These are phyloP conservation scores for Trichoderma sp. DNA, from an alignment of 2,329 filamentous ascomycete genomes.

Conservation along the genomic window DNA sequence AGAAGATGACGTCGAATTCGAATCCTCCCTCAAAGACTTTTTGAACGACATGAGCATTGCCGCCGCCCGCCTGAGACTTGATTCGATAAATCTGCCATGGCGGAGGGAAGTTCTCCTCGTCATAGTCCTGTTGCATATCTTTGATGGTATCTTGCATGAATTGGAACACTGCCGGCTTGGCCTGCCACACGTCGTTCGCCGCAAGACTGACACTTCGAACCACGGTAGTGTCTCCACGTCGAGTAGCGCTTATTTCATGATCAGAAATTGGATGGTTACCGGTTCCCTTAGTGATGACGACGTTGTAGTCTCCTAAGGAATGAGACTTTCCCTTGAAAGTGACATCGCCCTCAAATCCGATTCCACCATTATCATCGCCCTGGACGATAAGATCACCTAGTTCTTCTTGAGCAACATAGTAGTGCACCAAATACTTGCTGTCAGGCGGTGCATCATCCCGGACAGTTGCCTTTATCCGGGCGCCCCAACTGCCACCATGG, in stretches of 20 bases:
- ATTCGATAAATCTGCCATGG: constrained; percentile 85
- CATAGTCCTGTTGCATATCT: constrained; percentile 51
- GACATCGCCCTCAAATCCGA: constrained; percentile 62
- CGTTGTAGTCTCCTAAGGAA: constrained; percentile 75
- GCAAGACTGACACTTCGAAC: constrained; percentile 71
- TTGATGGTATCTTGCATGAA: constrained; percentile 55
- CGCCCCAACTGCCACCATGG: constrained; percentile 90
- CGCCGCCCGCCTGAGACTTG: constrained; percentile 64
- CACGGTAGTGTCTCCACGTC: constrained; percentile 74
- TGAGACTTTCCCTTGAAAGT: constrained; percentile 68
- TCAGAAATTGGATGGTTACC: constrained; percentile 61
- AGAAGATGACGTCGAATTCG: constrained; percentile 91
- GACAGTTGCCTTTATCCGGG: constrained; percentile 78
- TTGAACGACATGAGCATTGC: constrained; percentile 86
- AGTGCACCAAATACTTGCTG: constrained; percentile 75
- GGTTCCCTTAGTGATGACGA: constrained; percentile 73
- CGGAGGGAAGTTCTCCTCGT: constrained; percentile 70
- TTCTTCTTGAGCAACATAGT: constrained; percentile 82
- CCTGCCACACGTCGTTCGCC: constrained; percentile 77
- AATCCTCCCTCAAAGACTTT: constrained; percentile 90
- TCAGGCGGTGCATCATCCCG: constrained; percentile 67
- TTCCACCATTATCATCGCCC: constrained; percentile 50
- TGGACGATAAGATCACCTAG: constrained; percentile 63
- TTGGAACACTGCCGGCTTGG: constrained; percentile 64
- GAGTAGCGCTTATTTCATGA: constrained; percentile 67